Conservation (phyloP, 164 flowering plant genomes). For the Stephania yunnanensis region DNA sequence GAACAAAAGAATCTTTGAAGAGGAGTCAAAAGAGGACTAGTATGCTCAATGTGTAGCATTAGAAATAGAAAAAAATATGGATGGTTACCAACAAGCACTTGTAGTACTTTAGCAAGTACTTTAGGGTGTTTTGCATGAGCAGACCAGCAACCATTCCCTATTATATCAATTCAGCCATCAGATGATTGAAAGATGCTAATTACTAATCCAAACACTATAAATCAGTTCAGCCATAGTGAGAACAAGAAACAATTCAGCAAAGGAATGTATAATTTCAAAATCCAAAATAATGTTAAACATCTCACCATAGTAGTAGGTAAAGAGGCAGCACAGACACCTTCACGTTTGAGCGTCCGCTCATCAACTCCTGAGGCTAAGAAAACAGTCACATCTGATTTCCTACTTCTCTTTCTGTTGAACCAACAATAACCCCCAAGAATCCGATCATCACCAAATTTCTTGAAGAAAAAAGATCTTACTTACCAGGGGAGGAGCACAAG, state of each 20-base stretch:
- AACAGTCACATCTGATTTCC: not conserved
- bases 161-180: slow-evolving; percentile 11
- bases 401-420: not conserved
- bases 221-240: not conserved
- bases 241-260: not conserved
- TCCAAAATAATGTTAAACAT: not conserved
- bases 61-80: too few relatives aligned
- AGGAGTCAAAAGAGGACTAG: too few relatives aligned
- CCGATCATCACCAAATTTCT: not conserved
- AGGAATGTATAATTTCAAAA: not conserved
- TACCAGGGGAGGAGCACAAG: slow-evolving; percentile 99
- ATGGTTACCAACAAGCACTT: too few relatives aligned
- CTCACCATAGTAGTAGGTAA: slow-evolving; percentile 95
- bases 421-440: not conserved
- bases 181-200: not conserved
- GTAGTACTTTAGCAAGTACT: slow-evolving; percentile 74
- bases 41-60: too few relatives aligned
- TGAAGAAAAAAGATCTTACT: slow-evolving; percentile 12
- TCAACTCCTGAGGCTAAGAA: slow-evolving; percentile 88
- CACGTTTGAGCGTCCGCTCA: slow-evolving; percentile 96
- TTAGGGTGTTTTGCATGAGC: slow-evolving; percentile 88
- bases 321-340: slow-evolving; percentile 99
- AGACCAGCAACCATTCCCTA: slow-evolving; percentile 99
- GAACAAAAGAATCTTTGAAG: too few relatives aligned
- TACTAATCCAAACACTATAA: not conserved